Conservation (phyloP, 2,329 filamentous ascomycete genomes). For the Penicillium sp. region DNA sequence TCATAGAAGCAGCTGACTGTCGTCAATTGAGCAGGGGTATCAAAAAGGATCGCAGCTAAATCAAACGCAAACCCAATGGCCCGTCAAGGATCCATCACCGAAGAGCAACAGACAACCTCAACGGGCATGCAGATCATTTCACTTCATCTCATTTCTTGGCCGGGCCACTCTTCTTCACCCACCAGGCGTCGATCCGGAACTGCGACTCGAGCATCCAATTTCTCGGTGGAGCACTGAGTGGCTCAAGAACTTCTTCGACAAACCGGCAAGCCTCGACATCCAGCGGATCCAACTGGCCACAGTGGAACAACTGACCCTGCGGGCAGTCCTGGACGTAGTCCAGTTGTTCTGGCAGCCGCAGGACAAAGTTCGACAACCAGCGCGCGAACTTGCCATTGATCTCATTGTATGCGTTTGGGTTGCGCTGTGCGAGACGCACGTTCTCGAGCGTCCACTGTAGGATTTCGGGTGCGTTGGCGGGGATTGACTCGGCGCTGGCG, state of each 20-base stretch:
- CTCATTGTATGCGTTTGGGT: constrained; percentile 1
- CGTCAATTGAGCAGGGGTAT: neutral
- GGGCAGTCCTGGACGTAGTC: constrained; percentile 21
- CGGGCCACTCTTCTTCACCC: constrained; percentile 12
- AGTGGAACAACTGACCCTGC: constrained; percentile 28
- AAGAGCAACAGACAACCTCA: neutral
- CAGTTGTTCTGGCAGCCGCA: constrained; percentile 31
- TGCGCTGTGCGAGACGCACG: constrained; percentile 3
- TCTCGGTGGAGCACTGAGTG: constrained; percentile 15
- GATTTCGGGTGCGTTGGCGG: constrained; percentile 37
- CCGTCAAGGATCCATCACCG: neutral
- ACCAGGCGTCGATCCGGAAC: constrained; percentile 14
- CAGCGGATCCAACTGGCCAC: constrained; percentile 25
- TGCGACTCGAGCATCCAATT: constrained; percentile 32
- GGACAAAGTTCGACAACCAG: constrained; percentile 42
- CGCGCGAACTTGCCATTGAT: constrained; percentile 30
- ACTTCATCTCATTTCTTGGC: neutral
- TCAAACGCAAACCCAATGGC: neutral
- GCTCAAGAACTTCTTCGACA: constrained; percentile 29
- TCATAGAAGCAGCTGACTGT: neutral
- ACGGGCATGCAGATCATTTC: neutral
- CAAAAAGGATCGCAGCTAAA: neutral
- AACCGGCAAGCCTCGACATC: constrained; percentile 26
- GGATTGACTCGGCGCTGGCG: constrained; percentile 42
- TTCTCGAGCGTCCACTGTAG: constrained; percentile 40